Conservation (phyloP, 2,329 filamentous ascomycete species). For the Aureobasidium pullulans region DNA sequence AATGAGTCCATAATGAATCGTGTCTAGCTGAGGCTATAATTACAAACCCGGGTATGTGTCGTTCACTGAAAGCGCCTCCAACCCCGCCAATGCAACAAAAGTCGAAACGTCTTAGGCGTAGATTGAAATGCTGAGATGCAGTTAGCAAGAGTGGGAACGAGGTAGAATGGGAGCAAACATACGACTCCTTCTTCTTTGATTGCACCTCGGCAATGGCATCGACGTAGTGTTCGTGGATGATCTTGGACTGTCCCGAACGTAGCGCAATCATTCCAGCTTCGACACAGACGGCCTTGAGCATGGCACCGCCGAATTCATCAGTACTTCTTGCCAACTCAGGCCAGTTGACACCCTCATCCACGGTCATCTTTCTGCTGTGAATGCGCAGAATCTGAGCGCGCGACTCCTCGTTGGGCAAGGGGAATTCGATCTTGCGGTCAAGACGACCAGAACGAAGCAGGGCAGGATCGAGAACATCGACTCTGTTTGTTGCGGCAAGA, state of each 20-base stretch:
- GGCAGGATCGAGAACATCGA: slow-evolving; percentile 88
- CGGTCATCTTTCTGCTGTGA: slow-evolving; percentile 96
- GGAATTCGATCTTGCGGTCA: slow-evolving; percentile 97
- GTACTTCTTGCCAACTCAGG: slow-evolving; percentile 89
- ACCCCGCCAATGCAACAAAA: slow-evolving; percentile 12
- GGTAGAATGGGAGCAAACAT: neutral
- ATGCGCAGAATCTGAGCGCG: slow-evolving; percentile 96
- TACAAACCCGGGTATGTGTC: slow-evolving; percentile 12
- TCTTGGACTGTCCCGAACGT: slow-evolving; percentile 89
- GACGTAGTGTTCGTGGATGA: slow-evolving; percentile 96
- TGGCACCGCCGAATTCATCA: slow-evolving; percentile 95
- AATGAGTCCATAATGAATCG: slow-evolving; percentile 12
- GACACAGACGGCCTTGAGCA: slow-evolving; percentile 96
- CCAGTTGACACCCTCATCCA: slow-evolving; percentile 92
- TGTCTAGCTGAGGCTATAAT: slow-evolving; percentile 14
- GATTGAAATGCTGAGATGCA: slow-evolving; percentile 13
- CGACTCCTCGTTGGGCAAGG: slow-evolving; percentile 93
- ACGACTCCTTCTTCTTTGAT: slow-evolving; percentile 79
- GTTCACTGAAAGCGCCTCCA: slow-evolving; percentile 5
- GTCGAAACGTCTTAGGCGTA: slow-evolving; percentile 14
- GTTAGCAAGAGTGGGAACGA: neutral
- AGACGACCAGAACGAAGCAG: slow-evolving; percentile 85
- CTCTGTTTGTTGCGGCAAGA: slow-evolving; percentile 85
- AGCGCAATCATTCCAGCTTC: slow-evolving; percentile 99
- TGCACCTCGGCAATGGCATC: slow-evolving; percentile 96